Conservation (phyloP, 345 rosid genomes). For the Citrus reticulata region DNA sequence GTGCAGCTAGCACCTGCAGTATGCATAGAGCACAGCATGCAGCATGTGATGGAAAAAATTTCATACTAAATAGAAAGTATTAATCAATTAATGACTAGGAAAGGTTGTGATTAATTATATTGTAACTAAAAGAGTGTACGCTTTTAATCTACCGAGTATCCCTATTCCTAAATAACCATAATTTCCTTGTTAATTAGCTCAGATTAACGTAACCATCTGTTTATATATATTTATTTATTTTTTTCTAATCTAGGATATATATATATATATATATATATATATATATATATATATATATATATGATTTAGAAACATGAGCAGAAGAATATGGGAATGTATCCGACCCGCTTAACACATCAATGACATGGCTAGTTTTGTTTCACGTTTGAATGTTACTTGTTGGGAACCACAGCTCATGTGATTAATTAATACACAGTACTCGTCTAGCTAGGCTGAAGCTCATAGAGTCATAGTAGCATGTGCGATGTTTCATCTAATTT, state of each 20-base stretch:
- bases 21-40: background rate
- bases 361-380: background rate
- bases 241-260: background rate
- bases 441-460: background rate
- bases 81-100: background rate
- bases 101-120: background rate
- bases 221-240: no score
- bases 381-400: background rate
- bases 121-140: background rate
- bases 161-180: background rate
- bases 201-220: no score
- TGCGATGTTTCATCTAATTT: background rate
- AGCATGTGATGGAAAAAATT: background rate
- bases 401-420: background rate
- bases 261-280: no score
- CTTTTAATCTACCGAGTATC: background rate
- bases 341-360: background rate
- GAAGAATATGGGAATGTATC: background rate
- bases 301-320: background rate
- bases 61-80: background rate
- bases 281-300: no score
- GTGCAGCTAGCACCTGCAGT: background rate
- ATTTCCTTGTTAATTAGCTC: background rate
- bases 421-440: background rate
- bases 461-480: background rate